Conservation (phyloP, 768 basidiomycete species). For the Lentinus brumalis region DNA sequence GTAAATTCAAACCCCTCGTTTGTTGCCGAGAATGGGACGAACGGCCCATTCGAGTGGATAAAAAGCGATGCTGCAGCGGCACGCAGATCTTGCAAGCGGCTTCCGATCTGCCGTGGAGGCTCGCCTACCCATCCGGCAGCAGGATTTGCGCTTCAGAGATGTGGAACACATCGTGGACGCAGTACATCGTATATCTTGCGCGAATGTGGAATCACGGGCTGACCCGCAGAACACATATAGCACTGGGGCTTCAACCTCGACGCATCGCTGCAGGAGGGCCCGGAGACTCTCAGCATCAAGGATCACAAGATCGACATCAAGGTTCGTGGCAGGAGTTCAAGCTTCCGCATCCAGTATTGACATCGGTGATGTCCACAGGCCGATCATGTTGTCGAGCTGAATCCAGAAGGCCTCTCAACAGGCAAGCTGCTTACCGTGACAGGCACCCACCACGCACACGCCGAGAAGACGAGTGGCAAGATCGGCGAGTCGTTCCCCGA, state of each 20-base stretch:
- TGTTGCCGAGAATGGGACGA: too few species aligned
- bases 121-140: too few species aligned
- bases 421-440: constrained; percentile 51
- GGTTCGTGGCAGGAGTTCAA: constrained; percentile 28
- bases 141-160: too few species aligned
- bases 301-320: constrained; percentile 48
- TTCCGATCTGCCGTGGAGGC: too few species aligned
- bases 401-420: constrained; percentile 50
- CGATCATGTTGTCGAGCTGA: constrained; percentile 55
- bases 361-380: constrained; percentile 38
- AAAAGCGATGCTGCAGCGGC: too few species aligned
- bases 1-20: too few species aligned
- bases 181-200: too few species aligned
- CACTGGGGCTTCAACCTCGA: constrained; percentile 87
- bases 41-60: too few species aligned
- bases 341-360: background rate
- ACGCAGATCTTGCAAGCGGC: too few species aligned
- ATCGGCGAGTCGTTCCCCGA: constrained; percentile 63
- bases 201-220: background rate
- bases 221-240: constrained; percentile 34
- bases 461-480: constrained; percentile 22
- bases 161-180: too few species aligned
- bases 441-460: constrained; percentile 47
- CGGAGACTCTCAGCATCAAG: constrained; percentile 50
- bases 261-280: constrained; percentile 53